Evolutionary conservation across 1,284 basidiomycete genomes (phyloP), one percentile per base, ranked within the genome.

Genomic region (Trametes sp.): DNA sequence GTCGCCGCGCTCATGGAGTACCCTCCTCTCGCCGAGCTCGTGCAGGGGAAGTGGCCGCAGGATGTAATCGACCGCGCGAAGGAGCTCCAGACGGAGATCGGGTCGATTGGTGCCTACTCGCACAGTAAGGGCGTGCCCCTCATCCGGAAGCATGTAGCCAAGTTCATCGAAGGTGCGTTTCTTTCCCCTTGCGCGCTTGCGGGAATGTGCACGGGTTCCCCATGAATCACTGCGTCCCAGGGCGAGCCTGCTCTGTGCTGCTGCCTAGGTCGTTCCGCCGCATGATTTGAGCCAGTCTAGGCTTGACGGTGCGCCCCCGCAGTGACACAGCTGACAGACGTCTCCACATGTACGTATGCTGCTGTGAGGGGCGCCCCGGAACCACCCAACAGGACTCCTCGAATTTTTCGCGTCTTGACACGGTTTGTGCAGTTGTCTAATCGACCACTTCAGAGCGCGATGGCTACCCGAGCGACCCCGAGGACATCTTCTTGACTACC

Each of bases 31-130:
- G 86, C 94, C 68, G 84, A 93, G 55, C 81, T 93, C 62, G 93
- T 94, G 31, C 84, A 89, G 28, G 79, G 87, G 66, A 87, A 86
- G 50, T 99, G 98, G 81, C 96, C 97, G 6, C 78, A 81, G 62
- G 97, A 99, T 73, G 94, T 92, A 31, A 84, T 97, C 64, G 87
- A 85, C 29, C 90, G 97, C 55, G 96, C 96, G 1, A 85, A 89
- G 69, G 86, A 91, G 69, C 82, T 98, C 31, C 82, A 88, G 61
- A 78, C 82, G n/a, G 94, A 96, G 77, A 95, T 98, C 66, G 97
- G 97, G 19, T 95, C 93, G 57, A 86, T 96, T 55, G 98, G 97
- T 10, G 97, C 96, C 10, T 99, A 99, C 81, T 96, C 95, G 16
- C 95, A 98, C 76, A 95, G 92, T 67, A 96, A 98, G 76, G 98